Evolutionary conservation across 768 basidiomycete genomes (phyloP).

Genomic region (Lentinula raphanica): DNA sequence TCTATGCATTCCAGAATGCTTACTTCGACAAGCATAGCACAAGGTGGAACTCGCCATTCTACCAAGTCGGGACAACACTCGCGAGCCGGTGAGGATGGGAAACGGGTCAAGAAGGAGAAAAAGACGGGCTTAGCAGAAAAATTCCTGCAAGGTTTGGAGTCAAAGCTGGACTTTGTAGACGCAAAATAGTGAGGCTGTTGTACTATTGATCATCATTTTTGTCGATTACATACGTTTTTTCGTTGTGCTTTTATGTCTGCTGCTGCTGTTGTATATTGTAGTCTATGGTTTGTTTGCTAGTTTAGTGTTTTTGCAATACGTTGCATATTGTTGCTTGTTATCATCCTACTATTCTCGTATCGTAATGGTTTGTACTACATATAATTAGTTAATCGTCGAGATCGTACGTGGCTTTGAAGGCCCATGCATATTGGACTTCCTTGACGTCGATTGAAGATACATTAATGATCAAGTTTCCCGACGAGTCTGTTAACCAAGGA

Average conservation of each 20-base stretch:
- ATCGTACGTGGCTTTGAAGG: slow-evolving; percentile 32
- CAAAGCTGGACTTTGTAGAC: slow-evolving; percentile 8
- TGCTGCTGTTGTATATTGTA: not conserved
- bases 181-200: not conserved
- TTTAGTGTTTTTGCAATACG: not conserved
- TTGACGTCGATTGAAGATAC: slow-evolving; percentile 20
- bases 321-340: no score
- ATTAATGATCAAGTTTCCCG: slow-evolving; percentile 14
- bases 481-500: slow-evolving; percentile 18
- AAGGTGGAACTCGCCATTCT: not conserved
- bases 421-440: slow-evolving; percentile 32
- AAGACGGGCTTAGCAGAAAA: slow-evolving; percentile 8
- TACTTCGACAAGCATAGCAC: no score
- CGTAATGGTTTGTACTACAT: not conserved
- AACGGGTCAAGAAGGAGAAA: slow-evolving; percentile 5
- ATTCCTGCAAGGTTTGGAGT: slow-evolving; percentile 2
- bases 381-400: not conserved
- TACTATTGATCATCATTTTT: not conserved
- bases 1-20: not conserved
- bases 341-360: not conserved
- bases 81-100: not conserved
- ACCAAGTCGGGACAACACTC: not conserved
- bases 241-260: not conserved
- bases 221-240: no score
- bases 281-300: not conserved